Evolutionary conservation across 768 basidiomycete genomes (phyloP), one percentile per base, ranked within the genome.

Genomic region (Tricholoma sp.): DNA sequence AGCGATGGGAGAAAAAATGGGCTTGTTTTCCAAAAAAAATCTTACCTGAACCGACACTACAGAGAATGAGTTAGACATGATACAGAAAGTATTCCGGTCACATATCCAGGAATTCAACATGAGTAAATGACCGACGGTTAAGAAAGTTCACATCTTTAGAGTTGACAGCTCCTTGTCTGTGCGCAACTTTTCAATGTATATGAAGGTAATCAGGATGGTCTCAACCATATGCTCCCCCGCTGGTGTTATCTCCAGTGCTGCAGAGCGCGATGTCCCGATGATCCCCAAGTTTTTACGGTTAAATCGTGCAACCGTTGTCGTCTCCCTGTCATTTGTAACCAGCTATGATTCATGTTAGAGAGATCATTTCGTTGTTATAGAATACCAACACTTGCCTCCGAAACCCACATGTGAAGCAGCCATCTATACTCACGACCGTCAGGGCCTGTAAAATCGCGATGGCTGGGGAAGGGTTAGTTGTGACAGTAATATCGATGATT

Each of bases 361-460:
- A 27, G 24, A 5, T 6, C 2, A 21, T 8, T 9, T 21, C 9
- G 14, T 24, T 14, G 14, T 24, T 5, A 24, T 12, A 27, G 10
- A 16, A 5, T 16, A 16, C 24, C 1, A 14, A 47, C 4, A 47
- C 37, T 27, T 45, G 58, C 66, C 60, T 60, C 46, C 1, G 57
- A 51, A 18, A 12, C 32, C 8, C n/a, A 45, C 21, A 19, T 27
- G 4, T 49, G 50, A 7, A 64, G 37, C 12, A 55, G 52, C 66
- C 66, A 67, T 41, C 61, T 61, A 21, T 66, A 68, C 56, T 64
- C 67, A 45, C 18, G 37, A 10, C 64, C 63, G 51, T 68, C 64
- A 6, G 55, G 59, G 12, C 50, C 67, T 9, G 62, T 63, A 22
- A 64, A 69, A 7, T 64, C 35, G n/a, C 63, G 64, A 61, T 64